Evolutionary conservation across 2,329 filamentous ascomycete genomes (phyloP), one percentile per base, ranked within the genome.

Genomic region (Diplodia seriata): DNA sequence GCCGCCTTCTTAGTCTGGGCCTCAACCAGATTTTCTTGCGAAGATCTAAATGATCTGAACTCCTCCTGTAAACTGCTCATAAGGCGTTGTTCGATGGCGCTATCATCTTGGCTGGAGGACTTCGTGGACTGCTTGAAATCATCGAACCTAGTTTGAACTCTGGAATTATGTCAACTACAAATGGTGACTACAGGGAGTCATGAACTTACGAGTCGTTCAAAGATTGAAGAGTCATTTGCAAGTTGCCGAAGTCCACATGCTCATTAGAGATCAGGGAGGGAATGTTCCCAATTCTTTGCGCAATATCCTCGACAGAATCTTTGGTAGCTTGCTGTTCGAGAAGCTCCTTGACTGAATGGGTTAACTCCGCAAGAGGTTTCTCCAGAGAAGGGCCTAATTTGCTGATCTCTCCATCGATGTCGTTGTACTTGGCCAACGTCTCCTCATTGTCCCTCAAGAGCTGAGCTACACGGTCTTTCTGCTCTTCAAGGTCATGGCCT

Each of bases 1-100:
- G 38, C 51, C 7, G 66, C 67, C 20, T 67, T 69, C 15, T n/a
- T 15, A n/a, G 54, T 31, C 9, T 43, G 31, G 2, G 56, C 14
- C 14, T 67, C 56, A 18, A 29, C 23, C 12, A 69, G 5, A 9
- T 67, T 26, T 11, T 29, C 38, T 43, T 61, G 40, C 8, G 23
- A 40, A 33, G 50, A 31, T 14, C 12, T 8, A 14, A 8, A 38
- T 9, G 31, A 15, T n/a, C 38, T 51, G 59, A 63, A 38, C 8
- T 23, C 31, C n/a, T 63, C 31, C 11, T 63, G 43, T 4, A 63
- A 49, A 3, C 31, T 47, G 31, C 7, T 11, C 6, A 51, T 23
- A n/a, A 63, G n/a, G 0, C n/a, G n/a, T 3, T 33, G 9, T 51
- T 51, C 59, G 11, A 63, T 20, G 18, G 18, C 3, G 1, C 3